Base-by-base conservation (phyloP, 2,329 filamentous ascomycete species). In the Fusarium multiceps region DNA sequence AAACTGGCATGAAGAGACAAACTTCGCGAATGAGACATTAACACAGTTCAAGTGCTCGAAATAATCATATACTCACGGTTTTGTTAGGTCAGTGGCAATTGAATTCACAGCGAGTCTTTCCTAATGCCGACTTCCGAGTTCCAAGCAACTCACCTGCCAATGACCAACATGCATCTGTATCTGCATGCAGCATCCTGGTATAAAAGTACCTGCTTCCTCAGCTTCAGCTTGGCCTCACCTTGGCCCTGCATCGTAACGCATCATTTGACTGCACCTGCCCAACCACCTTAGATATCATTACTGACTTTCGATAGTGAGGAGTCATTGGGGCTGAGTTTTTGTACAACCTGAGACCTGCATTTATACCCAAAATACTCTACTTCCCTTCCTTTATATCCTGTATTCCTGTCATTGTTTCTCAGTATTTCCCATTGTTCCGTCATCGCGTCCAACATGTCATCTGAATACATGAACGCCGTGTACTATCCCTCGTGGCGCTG, bases 401-500 rank as follows among this genome's bases (percentile, higher is more conserved):
- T 16, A 27, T 23, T 43, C 40, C 28, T 21, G n/a, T 16, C 34
- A 42, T 7, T 18, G 10, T 30, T 37, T 45, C 34, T 21, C 21
- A 6, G 0, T 6, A 48, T 6, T 30, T 30, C 7, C 16, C 43
- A n/a, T 47, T 40, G 6, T n/a, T 46, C n/a, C 10, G 16, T 34
- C 18, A 3, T 21, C 23, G 12, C 4, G 9, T 13, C 25, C 55
- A 60, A 53, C 20, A 66, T 74, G 71, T 41, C 72, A 6, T 18
- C 8, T n/a, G 55, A 60, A 34, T 72, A 74, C 50, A 74, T 75
- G 55, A 82, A 82, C 48, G 80, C 79, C 16, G 80, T 89, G 2
- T 91, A 91, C 78, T 91, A 90, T 76, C 88, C 89, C 7, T 90
- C 89, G 69, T 91, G 88, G 88, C 82, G 84, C 59, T 84, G 89